Percentiles rank a stretch among this genome's conserved stretches.
These are phyloP conservation scores for Endogone sp. DNA, from an alignment of 192 early-diverging fungal genomes.

Conservation along the genomic window DNA sequence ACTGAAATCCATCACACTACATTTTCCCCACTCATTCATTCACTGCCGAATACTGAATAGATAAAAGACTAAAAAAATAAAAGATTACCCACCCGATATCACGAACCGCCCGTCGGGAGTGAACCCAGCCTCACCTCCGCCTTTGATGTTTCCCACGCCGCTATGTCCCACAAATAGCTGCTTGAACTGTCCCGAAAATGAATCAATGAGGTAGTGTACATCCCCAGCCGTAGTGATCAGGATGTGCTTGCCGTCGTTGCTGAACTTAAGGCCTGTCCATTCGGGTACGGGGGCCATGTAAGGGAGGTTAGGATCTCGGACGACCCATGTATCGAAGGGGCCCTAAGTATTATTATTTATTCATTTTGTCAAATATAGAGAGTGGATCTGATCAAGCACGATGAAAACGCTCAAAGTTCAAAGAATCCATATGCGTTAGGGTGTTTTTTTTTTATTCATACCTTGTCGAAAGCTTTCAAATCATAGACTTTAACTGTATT, in stretches of 20 bases:
- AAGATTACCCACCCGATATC: slow-evolving; percentile 44
- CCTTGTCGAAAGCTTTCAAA: slow-evolving; percentile 51
- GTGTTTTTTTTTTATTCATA: slow-evolving; percentile 7
- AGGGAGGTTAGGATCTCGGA: slow-evolving; percentile 21
- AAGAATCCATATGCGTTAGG: too few species aligned
- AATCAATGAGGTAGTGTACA: slow-evolving; percentile 60
- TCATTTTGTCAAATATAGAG: too few species aligned
- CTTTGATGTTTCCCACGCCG: slow-evolving; percentile 15
- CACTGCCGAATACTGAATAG: slow-evolving; percentile 3
- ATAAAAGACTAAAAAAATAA: slow-evolving; percentile 15
- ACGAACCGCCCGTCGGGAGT: slow-evolving; percentile 77
- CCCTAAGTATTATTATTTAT: too few species aligned
- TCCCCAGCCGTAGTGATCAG: slow-evolving; percentile 61
- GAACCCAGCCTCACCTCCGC: slow-evolving; percentile 42
- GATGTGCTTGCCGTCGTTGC: slow-evolving; percentile 71
- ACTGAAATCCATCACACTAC: too few species aligned
- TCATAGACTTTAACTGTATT: slow-evolving; percentile 67
- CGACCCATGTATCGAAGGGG: slow-evolving; percentile 38
- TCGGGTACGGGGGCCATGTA: slow-evolving; percentile 9
- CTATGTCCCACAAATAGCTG: slow-evolving; percentile 40
- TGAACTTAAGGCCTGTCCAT: slow-evolving; percentile 67
- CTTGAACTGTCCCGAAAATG: slow-evolving; percentile 50
- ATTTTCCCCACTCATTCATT: not conserved
- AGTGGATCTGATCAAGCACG: too few species aligned
- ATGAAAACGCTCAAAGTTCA: too few species aligned